A percentile compares a stretch with the other conserved stretches of the same genome.
Evolutionary conservation across 768 basidiomycete species (phyloP).

Genomic region (Dentipellis fragilis): DNA sequence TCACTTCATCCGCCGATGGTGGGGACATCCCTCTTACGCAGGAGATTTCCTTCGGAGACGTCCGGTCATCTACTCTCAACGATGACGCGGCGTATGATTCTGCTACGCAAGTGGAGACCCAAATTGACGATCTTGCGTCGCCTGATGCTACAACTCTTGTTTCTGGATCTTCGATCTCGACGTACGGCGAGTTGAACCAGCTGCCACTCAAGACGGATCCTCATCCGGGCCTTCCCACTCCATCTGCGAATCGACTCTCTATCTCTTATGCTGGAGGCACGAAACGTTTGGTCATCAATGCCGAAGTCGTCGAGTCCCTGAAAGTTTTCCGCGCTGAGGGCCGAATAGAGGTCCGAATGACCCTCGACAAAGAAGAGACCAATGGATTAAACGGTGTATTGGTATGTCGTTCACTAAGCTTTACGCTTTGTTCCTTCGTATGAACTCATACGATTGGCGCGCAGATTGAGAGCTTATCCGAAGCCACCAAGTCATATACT

Average conservation of each 20-base stretch:
- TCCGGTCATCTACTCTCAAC: constrained; percentile 4
- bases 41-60: constrained; percentile 1
- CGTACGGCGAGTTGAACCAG: constrained; percentile 8
- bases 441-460: constrained; percentile 3
- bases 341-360: constrained; percentile 73
- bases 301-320: constrained; percentile 74
- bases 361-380: constrained; percentile 43
- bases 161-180: constrained; percentile 7
- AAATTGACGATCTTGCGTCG: constrained; percentile 9
- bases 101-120: constrained; percentile 9
- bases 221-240: constrained; percentile 27
- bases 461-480: constrained; percentile 72
- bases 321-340: constrained; percentile 76
- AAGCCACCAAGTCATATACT: constrained; percentile 60
- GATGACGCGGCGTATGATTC: constrained; percentile 5
- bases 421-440: not conserved
- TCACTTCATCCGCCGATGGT: constrained; percentile 5
- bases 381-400: constrained; percentile 62
- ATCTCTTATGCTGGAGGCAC: constrained; percentile 91
- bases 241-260: constrained; percentile 81
- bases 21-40: constrained; percentile 7
- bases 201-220: constrained; percentile 20
- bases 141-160: constrained; percentile 12
- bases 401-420: constrained; percentile 33
- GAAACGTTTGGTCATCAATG: constrained; percentile 79